Percentiles rank a stretch among this genome's conserved stretches.
These are phyloP conservation scores for Marchantia paleacea DNA, from an alignment of 225 moss, liverwort and hornwort species.

Conservation along the genomic window DNA sequence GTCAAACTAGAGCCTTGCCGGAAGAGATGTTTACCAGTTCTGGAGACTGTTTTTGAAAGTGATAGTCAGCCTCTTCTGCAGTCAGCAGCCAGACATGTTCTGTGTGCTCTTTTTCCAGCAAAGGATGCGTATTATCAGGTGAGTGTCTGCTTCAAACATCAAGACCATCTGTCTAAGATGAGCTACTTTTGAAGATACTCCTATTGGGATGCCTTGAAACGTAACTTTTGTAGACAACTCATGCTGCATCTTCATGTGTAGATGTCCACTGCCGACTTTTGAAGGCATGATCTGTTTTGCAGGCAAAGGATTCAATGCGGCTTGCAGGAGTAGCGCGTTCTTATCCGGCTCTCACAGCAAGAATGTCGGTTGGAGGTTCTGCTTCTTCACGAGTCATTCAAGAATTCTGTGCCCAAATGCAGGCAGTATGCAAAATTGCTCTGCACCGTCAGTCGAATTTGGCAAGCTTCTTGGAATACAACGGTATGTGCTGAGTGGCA, in stretches of 20 bases:
- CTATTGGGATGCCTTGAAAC: too few species aligned
- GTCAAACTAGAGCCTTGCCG: slow-evolving; percentile 69
- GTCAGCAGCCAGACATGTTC: slow-evolving; percentile 93
- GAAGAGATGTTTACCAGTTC: slow-evolving; percentile 69
- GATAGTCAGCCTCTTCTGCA: slow-evolving; percentile 88
- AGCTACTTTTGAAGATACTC: too few species aligned
- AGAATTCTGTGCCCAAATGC: slow-evolving; percentile 94
- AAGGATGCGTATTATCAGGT: slow-evolving; percentile 99
- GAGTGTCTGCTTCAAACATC: slow-evolving; percentile 8
- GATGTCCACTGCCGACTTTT: too few species aligned
- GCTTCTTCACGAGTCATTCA: slow-evolving; percentile 76
- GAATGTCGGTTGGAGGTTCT: slow-evolving; percentile 78
- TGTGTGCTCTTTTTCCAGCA: slow-evolving; percentile 83
- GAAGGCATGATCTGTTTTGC: slow-evolving; percentile 30
- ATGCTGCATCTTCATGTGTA: too few species aligned
- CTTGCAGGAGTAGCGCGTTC: slow-evolving; percentile 86
- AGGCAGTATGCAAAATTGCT: slow-evolving; percentile 93
- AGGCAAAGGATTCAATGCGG: slow-evolving; percentile 99
- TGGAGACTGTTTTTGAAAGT: slow-evolving; percentile 88
- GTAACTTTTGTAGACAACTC: too few species aligned
- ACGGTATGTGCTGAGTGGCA: slow-evolving; percentile 52
- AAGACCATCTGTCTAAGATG: too few species aligned
- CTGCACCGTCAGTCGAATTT: slow-evolving; percentile 88
- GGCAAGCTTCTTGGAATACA: slow-evolving; percentile 82
- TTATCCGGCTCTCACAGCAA: slow-evolving; percentile 77